Conservation (phyloP, 805 yeast genomes). For the Hanseniaspora thailandica region DNA sequence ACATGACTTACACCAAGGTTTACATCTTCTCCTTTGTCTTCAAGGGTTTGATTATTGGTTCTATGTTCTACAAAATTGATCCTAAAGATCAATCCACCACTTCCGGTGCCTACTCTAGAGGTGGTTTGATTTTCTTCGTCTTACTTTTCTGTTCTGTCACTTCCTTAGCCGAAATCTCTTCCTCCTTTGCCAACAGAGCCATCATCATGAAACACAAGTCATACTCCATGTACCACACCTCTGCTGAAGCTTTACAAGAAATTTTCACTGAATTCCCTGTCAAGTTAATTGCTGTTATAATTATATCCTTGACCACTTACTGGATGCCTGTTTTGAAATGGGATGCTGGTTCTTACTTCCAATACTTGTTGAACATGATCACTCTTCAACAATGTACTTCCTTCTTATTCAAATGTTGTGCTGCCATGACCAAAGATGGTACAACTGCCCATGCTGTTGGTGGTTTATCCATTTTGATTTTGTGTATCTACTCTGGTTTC, state of each 20-base stretch:
- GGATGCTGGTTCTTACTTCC: conserved; percentile 47
- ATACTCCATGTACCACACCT: conserved; percentile 51
- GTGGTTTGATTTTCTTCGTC: conserved; percentile 51
- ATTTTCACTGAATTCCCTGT: conserved; percentile 48
- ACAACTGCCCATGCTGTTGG: conserved; percentile 46
- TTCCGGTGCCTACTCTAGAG: conserved; percentile 48
- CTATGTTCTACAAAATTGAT: conserved; percentile 43
- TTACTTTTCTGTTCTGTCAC: conserved; percentile 50
- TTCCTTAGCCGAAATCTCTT: conserved; percentile 49
- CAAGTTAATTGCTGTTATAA: conserved; percentile 39
- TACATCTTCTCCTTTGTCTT: conserved; percentile 41
- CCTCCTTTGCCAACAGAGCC: conserved; percentile 49
- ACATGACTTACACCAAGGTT: conserved; percentile 42
- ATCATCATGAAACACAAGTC: conserved; percentile 54
- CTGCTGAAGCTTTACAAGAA: conserved; percentile 52
- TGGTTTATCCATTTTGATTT: conserved; percentile 43
- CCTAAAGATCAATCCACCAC: conserved; percentile 33
- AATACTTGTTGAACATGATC: conserved; percentile 35
- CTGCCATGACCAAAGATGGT: conserved; percentile 42
- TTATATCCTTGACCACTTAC: conserved; percentile 38
- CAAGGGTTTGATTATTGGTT: conserved; percentile 50
- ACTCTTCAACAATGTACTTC: conserved; percentile 43
- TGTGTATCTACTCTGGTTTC: conserved; percentile 48
- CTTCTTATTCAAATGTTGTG: conserved; percentile 42
- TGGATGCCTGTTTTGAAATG: conserved; percentile 43